Evolutionary conservation across 345 rosid species (phyloP), one percentile per base, ranked within the genome.

Genomic region (Linum usitatissimum): DNA sequence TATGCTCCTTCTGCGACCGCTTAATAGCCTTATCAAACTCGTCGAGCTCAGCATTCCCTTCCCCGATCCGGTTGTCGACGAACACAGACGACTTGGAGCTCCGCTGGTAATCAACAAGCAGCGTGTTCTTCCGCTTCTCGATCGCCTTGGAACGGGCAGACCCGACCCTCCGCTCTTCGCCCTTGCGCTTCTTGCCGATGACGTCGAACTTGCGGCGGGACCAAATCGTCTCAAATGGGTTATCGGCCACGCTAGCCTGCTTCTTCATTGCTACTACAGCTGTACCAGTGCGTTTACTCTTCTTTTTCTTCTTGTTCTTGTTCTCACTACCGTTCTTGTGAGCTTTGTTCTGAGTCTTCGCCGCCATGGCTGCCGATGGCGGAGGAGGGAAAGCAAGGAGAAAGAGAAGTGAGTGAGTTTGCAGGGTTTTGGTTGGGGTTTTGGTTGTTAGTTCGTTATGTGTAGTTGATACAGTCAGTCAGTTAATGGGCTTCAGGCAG

Each of bases 181-280:
- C 99, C 71, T 86, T 87, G 56, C 90, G 82, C 61, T 87, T 93
- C 80, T 87, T 84, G 30, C 97, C 99, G 49, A 93, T 86, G 59
- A 90, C 69, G 57, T 86, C 88, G 72, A 89, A 90, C 78, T 90
- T 93, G 70, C 90, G 84, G 63, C 87, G 90, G 58, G 91, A 83
- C 94, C 88, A 81, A 57, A 90, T 86, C 59, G 84, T 72, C 75
- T 90, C 99, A 55, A 93, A 93, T 6, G 94, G 91, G 54, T 87
- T 90, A 51, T 63, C 68, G 59, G 78, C 68, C 63, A 77, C 80
- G 3, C 74, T 39, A 6, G 83, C 63, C 53, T 74, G 80, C 60
- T 65, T 70, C 77, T 86, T 90, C 96, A 79, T 87, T 70, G 91
- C 83, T 0, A 82, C 80, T 3, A 80, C 73, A 13, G 76, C 73